A percentile compares a stretch with the other conserved stretches of the same genome.
These are phyloP conservation scores for Neurospora pannonica DNA, from an alignment of 495 filamentous ascomycete species.

Conservation along the genomic window DNA sequence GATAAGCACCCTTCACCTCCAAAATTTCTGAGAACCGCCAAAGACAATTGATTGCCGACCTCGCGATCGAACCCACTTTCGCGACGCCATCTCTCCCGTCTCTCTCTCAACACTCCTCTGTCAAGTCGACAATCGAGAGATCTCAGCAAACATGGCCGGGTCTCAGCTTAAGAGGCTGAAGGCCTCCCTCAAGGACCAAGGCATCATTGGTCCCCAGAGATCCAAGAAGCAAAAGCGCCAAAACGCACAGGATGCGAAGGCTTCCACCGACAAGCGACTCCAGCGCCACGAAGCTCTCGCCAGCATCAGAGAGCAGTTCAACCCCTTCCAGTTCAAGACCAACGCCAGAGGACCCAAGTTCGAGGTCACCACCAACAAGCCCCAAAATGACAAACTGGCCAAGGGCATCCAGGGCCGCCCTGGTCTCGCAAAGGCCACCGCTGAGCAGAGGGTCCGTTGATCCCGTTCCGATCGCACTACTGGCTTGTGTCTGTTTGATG, in stretches of 20 bases:
- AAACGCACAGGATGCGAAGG: constrained; percentile 53
- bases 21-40: constrained; percentile 13
- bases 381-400: constrained; percentile 37
- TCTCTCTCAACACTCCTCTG: background rate
- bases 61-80: background rate
- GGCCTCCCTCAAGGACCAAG: constrained; percentile 74
- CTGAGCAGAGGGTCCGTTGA: constrained; percentile 72
- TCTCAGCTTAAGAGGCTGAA: constrained; percentile 96
- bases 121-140: background rate
- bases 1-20: constrained; percentile 13
- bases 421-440: constrained; percentile 71
- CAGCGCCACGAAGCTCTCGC: constrained; percentile 65
- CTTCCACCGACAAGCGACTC: constrained; percentile 55
- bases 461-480: background rate
- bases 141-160: constrained; percentile 59
- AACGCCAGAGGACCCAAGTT: constrained; percentile 63
- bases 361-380: constrained; percentile 54
- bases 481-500: background rate
- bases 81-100: background rate
- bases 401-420: constrained; percentile 59
- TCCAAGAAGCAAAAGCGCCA: constrained; percentile 85
- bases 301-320: constrained; percentile 87
- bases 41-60: background rate
- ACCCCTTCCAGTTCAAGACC: constrained; percentile 88
- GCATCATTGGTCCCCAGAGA: constrained; percentile 77